Percentiles rank a stretch among this genome's conserved stretches.
Evolutionary conservation across 139 green algal genomes (phyloP).

Genomic region (Chlamydomonas schloesseri): DNA sequence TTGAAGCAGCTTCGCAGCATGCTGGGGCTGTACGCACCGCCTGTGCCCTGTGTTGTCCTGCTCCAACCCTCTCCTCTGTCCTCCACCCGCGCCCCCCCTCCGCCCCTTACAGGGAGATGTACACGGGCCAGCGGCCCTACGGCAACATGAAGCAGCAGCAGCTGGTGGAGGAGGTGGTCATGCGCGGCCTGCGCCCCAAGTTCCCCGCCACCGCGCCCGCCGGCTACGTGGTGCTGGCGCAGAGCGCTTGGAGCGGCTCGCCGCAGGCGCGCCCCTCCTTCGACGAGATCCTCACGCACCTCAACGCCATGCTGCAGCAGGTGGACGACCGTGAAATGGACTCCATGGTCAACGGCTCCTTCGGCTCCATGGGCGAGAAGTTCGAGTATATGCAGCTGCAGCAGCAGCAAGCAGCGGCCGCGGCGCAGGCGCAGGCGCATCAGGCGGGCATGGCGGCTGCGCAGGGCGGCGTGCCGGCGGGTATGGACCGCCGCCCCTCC

Average conservation of each 20-base stretch:
- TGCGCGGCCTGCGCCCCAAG: slow-evolving; percentile 67
- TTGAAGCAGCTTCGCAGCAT: too few species aligned
- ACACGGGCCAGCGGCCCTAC: slow-evolving; percentile 58
- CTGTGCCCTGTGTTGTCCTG: too few species aligned
- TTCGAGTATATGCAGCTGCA: slow-evolving; percentile 53
- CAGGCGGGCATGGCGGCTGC: background rate
- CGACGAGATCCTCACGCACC: slow-evolving; percentile 53
- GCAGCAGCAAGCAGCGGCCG: slow-evolving; percentile 17
- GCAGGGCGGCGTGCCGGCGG: background rate
- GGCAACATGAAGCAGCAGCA: slow-evolving; percentile 75
- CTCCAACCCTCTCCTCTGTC: too few species aligned
- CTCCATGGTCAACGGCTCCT: slow-evolving; percentile 35
- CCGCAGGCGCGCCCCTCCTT: slow-evolving; percentile 60
- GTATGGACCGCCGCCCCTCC: slow-evolving; percentile 32
- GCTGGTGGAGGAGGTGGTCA: slow-evolving; percentile 68
- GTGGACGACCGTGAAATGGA: slow-evolving; percentile 50
- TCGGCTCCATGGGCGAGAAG: slow-evolving; percentile 47
- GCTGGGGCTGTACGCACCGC: too few species aligned
- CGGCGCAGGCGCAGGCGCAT: too few species aligned
- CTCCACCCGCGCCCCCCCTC: too few species aligned
- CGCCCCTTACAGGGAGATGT: slow-evolving; percentile 48
- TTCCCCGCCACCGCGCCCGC: slow-evolving; percentile 62
- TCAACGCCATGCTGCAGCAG: slow-evolving; percentile 59
- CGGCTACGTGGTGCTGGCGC: slow-evolving; percentile 57
- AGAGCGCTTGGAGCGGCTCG: slow-evolving; percentile 59